phyloP scores from a whole-genome alignment of 805 yeast species.

The Myxozyma vanderwaltii region DNA sequence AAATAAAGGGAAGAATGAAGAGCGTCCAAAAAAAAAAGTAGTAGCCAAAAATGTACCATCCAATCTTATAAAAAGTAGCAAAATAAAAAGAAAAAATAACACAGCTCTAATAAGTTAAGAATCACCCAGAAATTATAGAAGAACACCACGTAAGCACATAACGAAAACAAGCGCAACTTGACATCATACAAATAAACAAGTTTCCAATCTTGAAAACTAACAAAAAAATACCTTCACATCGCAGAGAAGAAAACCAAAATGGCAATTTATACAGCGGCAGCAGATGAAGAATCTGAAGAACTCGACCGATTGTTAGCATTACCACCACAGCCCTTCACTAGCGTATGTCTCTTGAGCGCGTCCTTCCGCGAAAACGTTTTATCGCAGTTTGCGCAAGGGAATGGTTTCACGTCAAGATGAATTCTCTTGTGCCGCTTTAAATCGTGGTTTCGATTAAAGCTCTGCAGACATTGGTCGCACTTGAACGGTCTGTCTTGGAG shows the following conservation, averaged over 20 bases:
- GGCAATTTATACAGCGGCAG: background rate
- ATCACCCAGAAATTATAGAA: too few relatives aligned
- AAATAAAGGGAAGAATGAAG: too few relatives aligned
- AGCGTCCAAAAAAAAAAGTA: too few relatives aligned
- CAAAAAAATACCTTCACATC: background rate
- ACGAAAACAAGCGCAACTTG: too few relatives aligned
- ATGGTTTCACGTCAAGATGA: slow-evolving; percentile 35
- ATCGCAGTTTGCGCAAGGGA: slow-evolving; percentile 35
- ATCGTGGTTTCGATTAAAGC: slow-evolving; percentile 36
- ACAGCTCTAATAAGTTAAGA: too few relatives aligned
- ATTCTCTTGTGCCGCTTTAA: slow-evolving; percentile 35
- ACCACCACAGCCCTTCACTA: slow-evolving; percentile 32
- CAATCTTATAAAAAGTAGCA: too few relatives aligned
- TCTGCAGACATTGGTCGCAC: slow-evolving; percentile 35
- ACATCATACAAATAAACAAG: too few relatives aligned
- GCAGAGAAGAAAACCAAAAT: background rate
- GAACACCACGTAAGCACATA: too few relatives aligned
- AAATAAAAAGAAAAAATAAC: too few relatives aligned
- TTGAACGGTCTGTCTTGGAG: slow-evolving; percentile 30
- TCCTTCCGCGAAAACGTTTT: slow-evolving; percentile 36
- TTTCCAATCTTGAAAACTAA: too few relatives aligned
- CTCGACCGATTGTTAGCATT: background rate
- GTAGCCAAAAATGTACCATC: too few relatives aligned
- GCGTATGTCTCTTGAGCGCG: slow-evolving; percentile 35
- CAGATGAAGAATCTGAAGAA: slow-evolving; percentile 13